Evolutionary conservation across 2,329 filamentous ascomycete genomes (phyloP), one percentile per base, ranked within the genome.

Genomic region (Fusarium pilosicola): DNA sequence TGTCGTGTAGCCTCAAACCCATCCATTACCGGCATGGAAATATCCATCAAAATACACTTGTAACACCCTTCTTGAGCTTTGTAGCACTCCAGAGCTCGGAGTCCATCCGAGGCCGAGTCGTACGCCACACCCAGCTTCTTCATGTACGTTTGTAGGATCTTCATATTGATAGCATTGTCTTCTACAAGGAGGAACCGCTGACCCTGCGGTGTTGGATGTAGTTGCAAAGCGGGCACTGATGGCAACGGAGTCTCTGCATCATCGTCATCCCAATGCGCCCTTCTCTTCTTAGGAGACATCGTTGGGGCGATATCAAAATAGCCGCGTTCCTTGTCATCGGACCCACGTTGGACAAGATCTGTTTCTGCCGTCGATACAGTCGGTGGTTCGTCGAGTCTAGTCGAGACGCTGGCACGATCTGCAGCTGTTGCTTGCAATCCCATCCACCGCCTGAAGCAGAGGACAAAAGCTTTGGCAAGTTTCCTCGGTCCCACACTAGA

Each of bases 11-110:
- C 84, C n/a, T 86, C 85, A 8, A 88, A 83, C 0, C 87, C 87
- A 68, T 90, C 85, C 76, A 90, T 86, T 13, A 89, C 79, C 1
- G 88, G 88, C 88, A 90, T 90, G 62, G 85, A 88, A 9, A 89
- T 85, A 67, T 90, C 88, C 76, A 84, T 85, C 13, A 85, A 70
- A 4, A 85, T 76, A 57, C 79, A 82, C 26, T 64, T 70, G 44
- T 77, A 83, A 6, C 73, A 49, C 1, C 71, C 71, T 0, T 74
- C 70, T 10, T 71, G 61, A 4, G 70, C 49, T 30, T 58, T 70
- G 58, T 79, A 84, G 5, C 72, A 72, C n/a, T 82, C 76, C 11
- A 83, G 44, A 0, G 82, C 82, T 52, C 82, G 76, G 15, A 79
- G 69, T 1, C 83, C 83, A 60, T 84, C 79, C 18, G 64, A 74